Evolutionary conservation across 2,329 filamentous ascomycete species (phyloP).

Genomic region (Pestalotiopsis sp.): DNA sequence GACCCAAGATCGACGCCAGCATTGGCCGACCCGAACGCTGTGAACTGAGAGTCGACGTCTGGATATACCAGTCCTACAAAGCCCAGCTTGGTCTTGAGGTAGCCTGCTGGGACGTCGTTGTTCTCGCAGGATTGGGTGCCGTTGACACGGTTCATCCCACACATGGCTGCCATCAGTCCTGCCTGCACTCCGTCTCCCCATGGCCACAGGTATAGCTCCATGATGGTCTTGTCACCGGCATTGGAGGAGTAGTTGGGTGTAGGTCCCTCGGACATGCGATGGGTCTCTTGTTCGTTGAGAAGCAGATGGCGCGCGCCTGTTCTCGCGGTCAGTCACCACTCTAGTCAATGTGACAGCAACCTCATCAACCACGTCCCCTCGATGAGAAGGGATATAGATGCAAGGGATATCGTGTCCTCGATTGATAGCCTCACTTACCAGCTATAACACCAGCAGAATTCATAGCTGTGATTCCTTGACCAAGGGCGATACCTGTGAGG

Average conservation of each 20-base stretch:
- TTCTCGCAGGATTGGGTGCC: constrained; percentile 28
- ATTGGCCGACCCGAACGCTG: neutral
- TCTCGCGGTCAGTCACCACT: neutral
- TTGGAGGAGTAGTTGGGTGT: constrained; percentile 16
- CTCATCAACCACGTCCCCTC: too few species aligned
- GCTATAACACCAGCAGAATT: constrained; percentile 8
- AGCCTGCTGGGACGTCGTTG: constrained; percentile 21
- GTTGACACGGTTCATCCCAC: constrained; percentile 28
- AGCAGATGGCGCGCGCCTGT: constrained; percentile 12
- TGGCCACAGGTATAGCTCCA: constrained; percentile 29
- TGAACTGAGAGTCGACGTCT: neutral
- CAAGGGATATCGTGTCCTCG: too few species aligned
- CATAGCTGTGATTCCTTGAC: neutral
- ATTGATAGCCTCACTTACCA: too few species aligned
- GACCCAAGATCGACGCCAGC: constrained; percentile 2
- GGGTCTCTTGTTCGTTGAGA: constrained; percentile 20
- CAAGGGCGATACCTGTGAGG: constrained; percentile 1
- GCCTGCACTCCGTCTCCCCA: constrained; percentile 23
- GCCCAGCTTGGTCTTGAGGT: constrained; percentile 31
- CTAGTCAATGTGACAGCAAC: too few species aligned
- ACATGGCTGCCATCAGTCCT: constrained; percentile 27
- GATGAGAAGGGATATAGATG: too few species aligned
- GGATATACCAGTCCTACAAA: constrained; percentile 23
- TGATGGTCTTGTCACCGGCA: constrained; percentile 26
- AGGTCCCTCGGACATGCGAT: constrained; percentile 8